Evolutionary conservation across 2,329 filamentous ascomycete species (phyloP).

Genomic region (Macrophomina tecta): DNA sequence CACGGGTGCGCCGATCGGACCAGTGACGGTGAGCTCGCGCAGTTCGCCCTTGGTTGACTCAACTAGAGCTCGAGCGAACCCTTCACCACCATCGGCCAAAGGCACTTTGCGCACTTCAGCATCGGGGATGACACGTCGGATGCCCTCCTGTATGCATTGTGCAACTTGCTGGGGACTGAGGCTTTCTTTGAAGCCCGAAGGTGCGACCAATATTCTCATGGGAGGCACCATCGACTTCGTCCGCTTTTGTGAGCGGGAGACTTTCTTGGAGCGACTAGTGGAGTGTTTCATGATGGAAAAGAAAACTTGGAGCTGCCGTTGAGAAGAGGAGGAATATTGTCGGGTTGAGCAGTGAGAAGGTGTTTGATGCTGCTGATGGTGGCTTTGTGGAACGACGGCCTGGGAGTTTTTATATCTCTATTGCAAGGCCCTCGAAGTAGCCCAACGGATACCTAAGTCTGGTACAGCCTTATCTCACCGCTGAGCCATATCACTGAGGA

Average conservation of each 20-base stretch:
- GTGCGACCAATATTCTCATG: slow-evolving; percentile 54
- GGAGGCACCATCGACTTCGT: slow-evolving; percentile 30
- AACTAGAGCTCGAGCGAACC: slow-evolving; percentile 57
- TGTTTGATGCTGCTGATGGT: too few species aligned
- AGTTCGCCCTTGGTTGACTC: slow-evolving; percentile 51
- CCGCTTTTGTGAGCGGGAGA: not conserved
- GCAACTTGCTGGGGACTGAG: slow-evolving; percentile 57
- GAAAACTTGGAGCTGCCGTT: not conserved
- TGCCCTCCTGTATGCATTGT: slow-evolving; percentile 57
- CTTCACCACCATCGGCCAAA: slow-evolving; percentile 61
- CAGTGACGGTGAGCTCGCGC: slow-evolving; percentile 47
- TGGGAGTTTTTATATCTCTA: not conserved
- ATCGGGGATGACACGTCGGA: slow-evolving; percentile 52
- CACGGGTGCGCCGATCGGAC: slow-evolving; percentile 52
- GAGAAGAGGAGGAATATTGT: not conserved
- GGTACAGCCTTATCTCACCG: not conserved
- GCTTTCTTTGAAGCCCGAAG: slow-evolving; percentile 62
- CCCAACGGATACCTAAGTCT: not conserved
- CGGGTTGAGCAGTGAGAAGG: too few species aligned
- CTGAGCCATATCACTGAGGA: not conserved
- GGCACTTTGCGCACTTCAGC: slow-evolving; percentile 56
- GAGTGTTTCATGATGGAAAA: not conserved
- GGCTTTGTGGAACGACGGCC: too few species aligned
- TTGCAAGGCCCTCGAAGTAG: not conserved
- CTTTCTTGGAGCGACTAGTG: not conserved